These are phyloP conservation scores for Blepharisma stoltei DNA, from an alignment of 73 alveolate species.

Conservation along the genomic window DNA sequence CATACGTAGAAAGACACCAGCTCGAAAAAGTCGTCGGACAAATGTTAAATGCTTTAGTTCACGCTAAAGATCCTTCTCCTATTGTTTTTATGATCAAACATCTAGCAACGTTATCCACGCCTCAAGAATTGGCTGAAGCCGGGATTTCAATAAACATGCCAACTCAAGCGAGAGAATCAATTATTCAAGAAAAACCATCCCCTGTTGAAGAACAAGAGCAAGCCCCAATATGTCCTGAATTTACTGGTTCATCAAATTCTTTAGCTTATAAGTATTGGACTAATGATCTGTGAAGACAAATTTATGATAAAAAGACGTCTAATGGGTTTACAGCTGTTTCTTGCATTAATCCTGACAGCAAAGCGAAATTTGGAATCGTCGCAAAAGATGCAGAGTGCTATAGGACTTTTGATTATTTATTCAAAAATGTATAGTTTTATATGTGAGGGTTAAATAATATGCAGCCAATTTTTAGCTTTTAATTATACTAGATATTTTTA, in stretches of 20 bases:
- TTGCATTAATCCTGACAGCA: too few species aligned
- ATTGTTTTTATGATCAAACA: constrained; percentile 62
- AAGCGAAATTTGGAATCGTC: too few species aligned
- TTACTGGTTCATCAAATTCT: constrained; percentile 33
- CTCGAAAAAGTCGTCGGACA: constrained; percentile 57
- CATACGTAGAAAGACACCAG: constrained; percentile 56
- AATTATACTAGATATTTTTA: too few species aligned
- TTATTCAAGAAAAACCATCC: constrained; percentile 44
- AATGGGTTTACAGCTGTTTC: too few species aligned
- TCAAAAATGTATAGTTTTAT: too few species aligned
- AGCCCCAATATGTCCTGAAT: constrained; percentile 44
- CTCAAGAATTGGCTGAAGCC: constrained; percentile 42
- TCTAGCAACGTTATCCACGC: constrained; percentile 48
- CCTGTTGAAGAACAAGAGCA: constrained; percentile 44
- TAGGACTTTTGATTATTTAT: too few species aligned
- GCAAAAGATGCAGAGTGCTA: too few species aligned
- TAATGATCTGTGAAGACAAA: constrained; percentile 38
- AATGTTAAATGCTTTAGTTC: constrained; percentile 68
- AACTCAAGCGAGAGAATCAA: constrained; percentile 41
- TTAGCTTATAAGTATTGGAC: constrained; percentile 39
- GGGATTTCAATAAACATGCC: constrained; percentile 54
- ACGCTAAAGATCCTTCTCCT: constrained; percentile 63
- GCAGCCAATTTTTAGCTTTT: too few species aligned
- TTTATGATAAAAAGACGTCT: background rate
- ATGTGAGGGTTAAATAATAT: too few species aligned